Evolutionary conservation across 306 rosid species (phyloP), one percentile per base, ranked within the genome.

Genomic region (Vachellia pachyceras): DNA sequence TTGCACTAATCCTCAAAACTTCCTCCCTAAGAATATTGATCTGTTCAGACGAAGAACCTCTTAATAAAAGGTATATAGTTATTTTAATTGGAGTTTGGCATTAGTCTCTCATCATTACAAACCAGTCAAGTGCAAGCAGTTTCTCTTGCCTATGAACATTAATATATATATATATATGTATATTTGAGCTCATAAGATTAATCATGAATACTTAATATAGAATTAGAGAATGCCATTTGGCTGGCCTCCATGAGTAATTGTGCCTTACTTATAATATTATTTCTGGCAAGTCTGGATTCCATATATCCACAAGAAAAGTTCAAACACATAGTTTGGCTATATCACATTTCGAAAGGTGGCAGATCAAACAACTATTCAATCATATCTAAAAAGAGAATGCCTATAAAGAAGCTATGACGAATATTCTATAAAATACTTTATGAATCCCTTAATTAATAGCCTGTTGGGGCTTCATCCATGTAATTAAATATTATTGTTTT

Each of bases 311-410:
- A 37, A n/a, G 18, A 69, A 44, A 42, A 69, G 20, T 10, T 46
- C 13, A 42, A 1, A 18, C 72, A 36, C 22, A 2, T 39, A 42
- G 36, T 22, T 42, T 22, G 12, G 22, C 12, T 12, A 12, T 3
- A 69, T 69, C 73, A 68, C 29, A 23, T n/a, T 7, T 69, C 52
- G 39, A 44, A 69, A 69, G 55, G 39, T 69, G 75, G 75, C 55
- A 69, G 55, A 22, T 23, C 18, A 41, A 22, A 35, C 10, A 1
- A 22, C 25, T 68, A 41, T 18, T 17, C n/a, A 69, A 20, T 44
- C 74, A 10, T 42, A 69, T 11, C 75, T 44, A 44, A 42, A 69
- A 44, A 3, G 54, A 69, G 33, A 5, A 10, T 11, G 2, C 2
- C 8, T 61, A 12, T 13, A 61, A 29, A 4, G 44, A 64, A 64